These are phyloP conservation scores for Diaporthe capsici DNA, from an alignment of 2,329 filamentous ascomycete genomes.

Conservation along the genomic window DNA sequence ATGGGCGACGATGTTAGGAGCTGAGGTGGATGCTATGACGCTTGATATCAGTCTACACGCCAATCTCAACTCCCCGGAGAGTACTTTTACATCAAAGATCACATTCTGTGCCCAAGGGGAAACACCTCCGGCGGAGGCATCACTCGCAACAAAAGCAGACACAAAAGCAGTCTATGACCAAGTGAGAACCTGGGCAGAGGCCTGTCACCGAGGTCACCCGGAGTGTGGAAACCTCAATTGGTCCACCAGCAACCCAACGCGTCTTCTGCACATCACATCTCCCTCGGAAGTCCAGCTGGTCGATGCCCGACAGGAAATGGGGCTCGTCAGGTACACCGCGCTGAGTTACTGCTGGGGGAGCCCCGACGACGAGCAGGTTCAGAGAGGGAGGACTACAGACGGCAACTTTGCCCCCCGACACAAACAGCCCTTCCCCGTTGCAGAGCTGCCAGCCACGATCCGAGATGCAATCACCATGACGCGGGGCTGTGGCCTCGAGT, in stretches of 20 bases:
- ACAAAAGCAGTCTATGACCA: neutral
- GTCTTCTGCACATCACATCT: neutral
- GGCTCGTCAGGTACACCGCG: neutral
- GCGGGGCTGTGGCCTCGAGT: neutral
- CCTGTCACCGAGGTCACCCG: neutral
- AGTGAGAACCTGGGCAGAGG: neutral
- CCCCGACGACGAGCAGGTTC: neutral
- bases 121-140: neutral
- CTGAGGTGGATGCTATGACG: neutral
- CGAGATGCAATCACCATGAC: constrained; percentile 2
- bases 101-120: neutral
- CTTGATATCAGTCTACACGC: neutral
- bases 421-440: neutral
- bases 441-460: constrained; percentile 2
- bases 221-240: constrained; percentile 1
- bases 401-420: neutral
- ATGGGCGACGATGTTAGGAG: neutral
- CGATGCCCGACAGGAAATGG: neutral
- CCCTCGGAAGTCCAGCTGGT: neutral
- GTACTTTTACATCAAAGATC: neutral
- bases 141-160: neutral
- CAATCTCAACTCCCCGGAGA: neutral
- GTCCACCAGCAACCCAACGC: neutral
- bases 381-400: neutral
- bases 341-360: neutral